Evolutionary conservation across 2,329 filamentous ascomycete genomes (phyloP).

Genomic region (Cordyceps fumosorosea): DNA sequence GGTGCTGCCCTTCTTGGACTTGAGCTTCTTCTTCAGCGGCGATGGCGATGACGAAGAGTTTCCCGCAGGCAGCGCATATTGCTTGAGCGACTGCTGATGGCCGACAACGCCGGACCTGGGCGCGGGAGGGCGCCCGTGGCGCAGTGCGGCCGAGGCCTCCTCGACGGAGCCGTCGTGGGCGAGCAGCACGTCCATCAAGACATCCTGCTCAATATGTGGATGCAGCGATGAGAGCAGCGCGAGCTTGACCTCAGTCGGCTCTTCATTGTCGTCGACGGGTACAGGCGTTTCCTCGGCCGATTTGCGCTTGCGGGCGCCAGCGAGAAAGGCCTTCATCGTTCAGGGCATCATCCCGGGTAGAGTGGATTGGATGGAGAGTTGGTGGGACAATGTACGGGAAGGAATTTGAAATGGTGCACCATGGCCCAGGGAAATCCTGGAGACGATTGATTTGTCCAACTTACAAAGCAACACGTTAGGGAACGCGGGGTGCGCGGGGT

Average conservation of each 20-base stretch:
- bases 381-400: neutral
- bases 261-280: slow-evolving; percentile 44
- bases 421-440: neutral
- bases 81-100: slow-evolving; percentile 57
- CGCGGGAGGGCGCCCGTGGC: slow-evolving; percentile 15
- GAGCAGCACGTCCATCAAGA: slow-evolving; percentile 71
- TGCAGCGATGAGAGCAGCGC: slow-evolving; percentile 76
- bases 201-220: slow-evolving; percentile 54
- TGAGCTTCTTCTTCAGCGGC: slow-evolving; percentile 39
- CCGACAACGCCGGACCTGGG: slow-evolving; percentile 35
- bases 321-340: slow-evolving; percentile 53
- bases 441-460: neutral
- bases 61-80: slow-evolving; percentile 33
- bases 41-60: neutral
- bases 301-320: slow-evolving; percentile 46
- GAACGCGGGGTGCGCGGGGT: slow-evolving; percentile 5
- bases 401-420: neutral
- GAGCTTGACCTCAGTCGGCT: slow-evolving; percentile 85
- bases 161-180: slow-evolving; percentile 71
- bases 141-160: slow-evolving; percentile 53
- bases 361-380: too few relatives aligned
- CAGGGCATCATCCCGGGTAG: slow-evolving; percentile 7
- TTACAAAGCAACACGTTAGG: slow-evolving; percentile 5
- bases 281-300: slow-evolving; percentile 22
- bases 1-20: slow-evolving; percentile 73